These are phyloP conservation scores for Vanilla planifolia DNA, from an alignment of 106 monocot species.

Conservation along the genomic window DNA sequence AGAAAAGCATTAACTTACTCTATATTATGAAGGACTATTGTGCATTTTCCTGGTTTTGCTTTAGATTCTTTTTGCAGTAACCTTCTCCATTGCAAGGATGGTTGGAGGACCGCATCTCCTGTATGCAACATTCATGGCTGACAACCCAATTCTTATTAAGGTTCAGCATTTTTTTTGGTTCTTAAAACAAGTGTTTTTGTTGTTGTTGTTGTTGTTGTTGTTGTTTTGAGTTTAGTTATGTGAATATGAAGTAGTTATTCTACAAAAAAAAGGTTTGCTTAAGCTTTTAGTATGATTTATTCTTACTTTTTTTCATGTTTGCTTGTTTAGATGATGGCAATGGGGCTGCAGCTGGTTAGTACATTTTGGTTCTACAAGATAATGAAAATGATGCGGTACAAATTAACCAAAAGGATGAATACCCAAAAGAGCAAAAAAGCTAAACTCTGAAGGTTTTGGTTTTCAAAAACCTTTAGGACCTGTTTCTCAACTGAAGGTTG, in stretches of 20 bases:
- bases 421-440: not conserved
- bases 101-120: slow-evolving; percentile 17
- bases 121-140: slow-evolving; percentile 12
- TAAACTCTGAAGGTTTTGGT: not conserved
- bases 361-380: slow-evolving; percentile 71
- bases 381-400: slow-evolving; percentile 40
- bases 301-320: not conserved
- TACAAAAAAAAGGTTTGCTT: not conserved
- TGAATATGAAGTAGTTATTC: too few species aligned
- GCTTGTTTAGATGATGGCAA: slow-evolving; percentile 39
- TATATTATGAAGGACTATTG: not conserved
- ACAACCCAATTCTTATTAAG: slow-evolving; percentile 17
- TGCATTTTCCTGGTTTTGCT: not conserved
- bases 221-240: too few species aligned
- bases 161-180: not conserved
- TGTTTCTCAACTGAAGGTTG: too few species aligned
- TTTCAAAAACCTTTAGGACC: too few species aligned
- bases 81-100: slow-evolving; percentile 21
- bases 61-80: slow-evolving; percentile 17
- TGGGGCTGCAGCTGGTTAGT: slow-evolving; percentile 60
- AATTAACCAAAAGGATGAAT: slow-evolving; percentile 24
- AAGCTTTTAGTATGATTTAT: not conserved
- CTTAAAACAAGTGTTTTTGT: too few species aligned
- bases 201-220: too few species aligned
- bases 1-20: not conserved